These are phyloP conservation scores for Microstegium vimineum DNA, from an alignment of 176 grass and related monocot species.

Conservation along the genomic window DNA sequence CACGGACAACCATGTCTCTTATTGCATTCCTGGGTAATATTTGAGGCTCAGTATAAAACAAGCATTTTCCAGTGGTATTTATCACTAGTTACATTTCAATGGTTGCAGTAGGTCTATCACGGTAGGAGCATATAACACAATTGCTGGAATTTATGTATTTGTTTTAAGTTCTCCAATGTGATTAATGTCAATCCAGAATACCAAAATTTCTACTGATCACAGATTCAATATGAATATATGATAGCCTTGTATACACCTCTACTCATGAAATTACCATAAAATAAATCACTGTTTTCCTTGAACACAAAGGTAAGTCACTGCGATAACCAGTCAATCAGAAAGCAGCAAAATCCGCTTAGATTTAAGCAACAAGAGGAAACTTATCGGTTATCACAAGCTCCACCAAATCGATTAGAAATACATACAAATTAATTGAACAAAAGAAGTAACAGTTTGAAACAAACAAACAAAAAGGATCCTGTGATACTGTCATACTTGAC, in stretches of 20 bases:
- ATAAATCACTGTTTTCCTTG: background rate
- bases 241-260: background rate
- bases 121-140: background rate
- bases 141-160: background rate
- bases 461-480: background rate
- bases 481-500: background rate
- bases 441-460: background rate
- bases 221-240: background rate
- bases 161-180: background rate
- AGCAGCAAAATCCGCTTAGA: background rate
- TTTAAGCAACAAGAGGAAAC: background rate
- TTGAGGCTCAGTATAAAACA: slow-evolving; percentile 4
- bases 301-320: background rate
- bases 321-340: background rate
- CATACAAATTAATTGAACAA: background rate
- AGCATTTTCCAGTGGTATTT: background rate
- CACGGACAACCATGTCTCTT: slow-evolving; percentile 91
- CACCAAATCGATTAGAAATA: background rate
- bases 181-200: background rate
- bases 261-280: background rate
- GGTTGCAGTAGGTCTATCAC: background rate
- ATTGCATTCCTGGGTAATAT: slow-evolving; percentile 62
- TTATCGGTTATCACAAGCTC: background rate
- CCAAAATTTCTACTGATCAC: background rate
- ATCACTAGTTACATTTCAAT: background rate